These are phyloP conservation scores for Neoboletus brunneissimus DNA, from an alignment of 768 basidiomycete species.

Conservation along the genomic window DNA sequence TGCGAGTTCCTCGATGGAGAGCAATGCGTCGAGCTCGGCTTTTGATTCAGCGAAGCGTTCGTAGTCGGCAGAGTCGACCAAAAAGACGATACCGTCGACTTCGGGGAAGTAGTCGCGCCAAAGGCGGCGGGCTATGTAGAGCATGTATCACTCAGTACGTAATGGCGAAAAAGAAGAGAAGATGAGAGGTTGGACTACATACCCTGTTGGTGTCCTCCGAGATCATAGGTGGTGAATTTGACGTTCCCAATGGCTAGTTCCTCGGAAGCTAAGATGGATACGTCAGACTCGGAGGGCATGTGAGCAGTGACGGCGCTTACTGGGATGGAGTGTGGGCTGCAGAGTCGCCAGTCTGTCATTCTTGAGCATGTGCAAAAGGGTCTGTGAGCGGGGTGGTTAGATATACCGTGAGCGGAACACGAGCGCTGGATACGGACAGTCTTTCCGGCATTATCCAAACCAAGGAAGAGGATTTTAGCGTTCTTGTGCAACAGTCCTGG, in stretches of 20 bases:
- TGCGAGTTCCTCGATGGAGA: conserved; percentile 91
- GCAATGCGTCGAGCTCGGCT: conserved; percentile 93
- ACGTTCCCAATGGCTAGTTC: conserved; percentile 98
- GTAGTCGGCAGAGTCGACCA: conserved; percentile 95
- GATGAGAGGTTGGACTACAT: conserved; percentile 14
- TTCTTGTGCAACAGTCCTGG: conserved; percentile 93
- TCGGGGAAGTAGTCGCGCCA: conserved; percentile 99
- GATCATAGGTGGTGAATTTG: conserved; percentile 98
- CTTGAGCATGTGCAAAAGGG: conserved; percentile 98
- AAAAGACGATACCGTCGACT: conserved; percentile 97
- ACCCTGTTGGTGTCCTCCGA: conserved; percentile 98
- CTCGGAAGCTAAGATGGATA: conserved; percentile 73
- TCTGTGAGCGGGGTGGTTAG: conserved; percentile 45
- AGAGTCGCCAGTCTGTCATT: conserved; percentile 96
- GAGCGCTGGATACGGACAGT: conserved; percentile 58
- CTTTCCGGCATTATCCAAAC: conserved; percentile 98
- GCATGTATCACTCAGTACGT: not conserved
- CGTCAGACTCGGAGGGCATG: conserved; percentile 1
- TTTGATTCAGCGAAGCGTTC: conserved; percentile 97
- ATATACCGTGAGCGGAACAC: not conserved
- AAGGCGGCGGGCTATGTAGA: conserved; percentile 77
- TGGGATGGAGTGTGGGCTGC: conserved; percentile 97
- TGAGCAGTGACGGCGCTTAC: conserved; percentile 45
- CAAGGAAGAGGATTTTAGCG: conserved; percentile 99
- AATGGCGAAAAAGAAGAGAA: not conserved